A percentile compares a stretch with the other conserved stretches of the same genome.
phyloP scores from a whole-genome alignment of 2,329 filamentous ascomycete species.

The Cercospora zeae-maydis region DNA sequence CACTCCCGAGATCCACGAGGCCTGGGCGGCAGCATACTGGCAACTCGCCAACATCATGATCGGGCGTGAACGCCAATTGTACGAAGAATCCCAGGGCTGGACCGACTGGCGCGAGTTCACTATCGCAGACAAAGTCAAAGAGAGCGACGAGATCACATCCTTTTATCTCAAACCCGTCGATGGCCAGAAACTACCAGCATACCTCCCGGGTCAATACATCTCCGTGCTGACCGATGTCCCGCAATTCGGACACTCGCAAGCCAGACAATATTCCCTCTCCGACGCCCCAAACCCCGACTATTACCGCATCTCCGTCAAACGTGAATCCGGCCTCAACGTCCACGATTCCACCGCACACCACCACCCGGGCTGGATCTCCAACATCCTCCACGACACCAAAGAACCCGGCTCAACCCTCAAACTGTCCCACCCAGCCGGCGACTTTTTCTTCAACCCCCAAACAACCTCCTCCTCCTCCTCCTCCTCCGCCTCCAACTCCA shows the following conservation, averaged over 20 bases:
- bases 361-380: conserved; percentile 65
- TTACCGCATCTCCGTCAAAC: conserved; percentile 70
- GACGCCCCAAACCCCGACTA: conserved; percentile 59
- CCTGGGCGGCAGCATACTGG: conserved; percentile 70
- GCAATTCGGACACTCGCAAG: conserved; percentile 59
- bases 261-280: conserved; percentile 69
- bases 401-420: conserved; percentile 60
- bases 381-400: conserved; percentile 62
- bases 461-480: conserved; percentile 36
- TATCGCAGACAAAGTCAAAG: conserved; percentile 61
- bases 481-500: conserved; percentile 36
- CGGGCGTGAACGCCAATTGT: conserved; percentile 60
- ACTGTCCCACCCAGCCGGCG: conserved; percentile 60
- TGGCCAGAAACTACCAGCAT: conserved; percentile 57
- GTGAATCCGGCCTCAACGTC: conserved; percentile 54
- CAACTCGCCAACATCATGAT: conserved; percentile 71
- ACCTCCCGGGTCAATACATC: conserved; percentile 69
- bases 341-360: conserved; percentile 46
- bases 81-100: conserved; percentile 61
- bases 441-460: conserved; percentile 58
- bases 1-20: conserved; percentile 61
- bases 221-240: conserved; percentile 60
- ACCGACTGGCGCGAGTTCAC: conserved; percentile 64
- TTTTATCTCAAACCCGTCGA: conserved; percentile 67
- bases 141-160: conserved; percentile 66